Evolutionary conservation across 768 basidiomycete species (phyloP).

Genomic region (Mycena olivaceomarginata): DNA sequence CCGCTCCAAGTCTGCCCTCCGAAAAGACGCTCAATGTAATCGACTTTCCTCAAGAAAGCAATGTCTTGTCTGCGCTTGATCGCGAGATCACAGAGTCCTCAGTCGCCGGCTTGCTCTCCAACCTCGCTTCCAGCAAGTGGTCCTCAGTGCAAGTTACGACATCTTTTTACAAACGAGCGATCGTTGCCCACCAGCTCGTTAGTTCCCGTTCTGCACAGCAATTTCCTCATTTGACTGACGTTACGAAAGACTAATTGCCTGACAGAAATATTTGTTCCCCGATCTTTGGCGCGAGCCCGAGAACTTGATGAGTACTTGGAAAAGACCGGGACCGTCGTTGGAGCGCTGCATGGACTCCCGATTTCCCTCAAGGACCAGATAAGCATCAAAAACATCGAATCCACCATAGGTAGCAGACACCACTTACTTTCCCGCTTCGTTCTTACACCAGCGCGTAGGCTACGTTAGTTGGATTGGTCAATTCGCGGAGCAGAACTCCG

Average conservation of each 20-base stretch:
- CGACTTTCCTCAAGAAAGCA: slow-evolving; percentile 71
- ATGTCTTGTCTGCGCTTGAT: slow-evolving; percentile 73
- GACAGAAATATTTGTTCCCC: slow-evolving; percentile 89
- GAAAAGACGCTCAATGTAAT: slow-evolving; percentile 70
- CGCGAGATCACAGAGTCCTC: slow-evolving; percentile 67
- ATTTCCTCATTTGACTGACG: slow-evolving; percentile 7
- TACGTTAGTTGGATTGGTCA: slow-evolving; percentile 85
- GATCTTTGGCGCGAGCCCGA: slow-evolving; percentile 77
- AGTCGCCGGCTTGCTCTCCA: slow-evolving; percentile 68
- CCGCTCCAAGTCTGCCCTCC: slow-evolving; percentile 60
- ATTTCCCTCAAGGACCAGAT: slow-evolving; percentile 87
- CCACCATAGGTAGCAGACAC: slow-evolving; percentile 72
- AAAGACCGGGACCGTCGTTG: slow-evolving; percentile 78
- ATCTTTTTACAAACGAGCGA: slow-evolving; percentile 86
- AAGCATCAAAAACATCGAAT: slow-evolving; percentile 80
- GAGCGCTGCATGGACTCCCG: slow-evolving; percentile 86
- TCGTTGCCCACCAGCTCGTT: slow-evolving; percentile 88
- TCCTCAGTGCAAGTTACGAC: slow-evolving; percentile 81
- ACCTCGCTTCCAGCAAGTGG: slow-evolving; percentile 73
- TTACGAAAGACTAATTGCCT: slow-evolving; percentile 82
- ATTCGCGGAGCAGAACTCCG: slow-evolving; percentile 74
- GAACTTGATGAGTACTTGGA: slow-evolving; percentile 79
- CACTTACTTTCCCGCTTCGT: neutral
- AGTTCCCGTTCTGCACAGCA: slow-evolving; percentile 43
- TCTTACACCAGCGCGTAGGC: slow-evolving; percentile 58